Percentiles rank a stretch among this genome's conserved stretches.
Conservation (phyloP, 1,284 basidiomycete species). For the Ustilago shanxiensis region DNA sequence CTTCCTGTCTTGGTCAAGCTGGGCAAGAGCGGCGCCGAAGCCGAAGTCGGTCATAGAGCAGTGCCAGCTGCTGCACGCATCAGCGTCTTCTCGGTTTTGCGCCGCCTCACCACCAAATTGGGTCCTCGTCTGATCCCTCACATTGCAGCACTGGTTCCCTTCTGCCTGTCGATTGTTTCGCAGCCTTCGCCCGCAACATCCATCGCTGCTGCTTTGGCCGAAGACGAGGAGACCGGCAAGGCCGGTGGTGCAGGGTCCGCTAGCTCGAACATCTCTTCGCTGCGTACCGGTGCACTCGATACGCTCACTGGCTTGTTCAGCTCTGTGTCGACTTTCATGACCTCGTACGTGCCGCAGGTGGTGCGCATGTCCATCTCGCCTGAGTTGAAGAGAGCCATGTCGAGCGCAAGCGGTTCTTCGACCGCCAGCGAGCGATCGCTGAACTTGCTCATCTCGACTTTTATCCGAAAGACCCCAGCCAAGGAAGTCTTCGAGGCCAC, state of each 20-base stretch:
- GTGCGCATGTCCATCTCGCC: slow-evolving; percentile 48
- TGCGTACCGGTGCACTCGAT: slow-evolving; percentile 54
- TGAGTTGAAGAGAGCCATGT: slow-evolving; percentile 38
- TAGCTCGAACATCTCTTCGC: slow-evolving; percentile 37
- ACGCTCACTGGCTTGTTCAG: slow-evolving; percentile 58
- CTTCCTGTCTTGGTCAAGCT: slow-evolving; percentile 52
- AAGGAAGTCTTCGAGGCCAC: slow-evolving; percentile 51
- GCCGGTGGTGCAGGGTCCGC: slow-evolving; percentile 9
- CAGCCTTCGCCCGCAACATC: slow-evolving; percentile 14
- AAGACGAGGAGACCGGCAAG: slow-evolving; percentile 15
- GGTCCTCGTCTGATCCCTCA: slow-evolving; percentile 67
- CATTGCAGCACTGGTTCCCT: slow-evolving; percentile 54
- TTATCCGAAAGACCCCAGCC: slow-evolving; percentile 41
- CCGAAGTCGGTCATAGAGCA: slow-evolving; percentile 14
- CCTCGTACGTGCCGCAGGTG: slow-evolving; percentile 44
- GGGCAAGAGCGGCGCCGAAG: slow-evolving; percentile 37
- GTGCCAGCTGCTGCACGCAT: slow-evolving; percentile 36
- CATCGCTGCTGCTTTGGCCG: slow-evolving; percentile 4
- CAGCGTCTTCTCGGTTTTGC: slow-evolving; percentile 54
- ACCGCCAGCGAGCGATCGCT: slow-evolving; percentile 48
- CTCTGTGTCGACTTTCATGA: slow-evolving; percentile 66
- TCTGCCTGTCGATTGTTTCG: slow-evolving; percentile 34
- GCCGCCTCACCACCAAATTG: slow-evolving; percentile 52
- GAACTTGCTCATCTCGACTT: slow-evolving; percentile 36
- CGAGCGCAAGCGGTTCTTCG: slow-evolving; percentile 40